Percentiles rank a stretch among this genome's conserved stretches.
These are phyloP conservation scores for Ganoderma multipileum DNA, from an alignment of 1,284 basidiomycete genomes.

Conservation along the genomic window DNA sequence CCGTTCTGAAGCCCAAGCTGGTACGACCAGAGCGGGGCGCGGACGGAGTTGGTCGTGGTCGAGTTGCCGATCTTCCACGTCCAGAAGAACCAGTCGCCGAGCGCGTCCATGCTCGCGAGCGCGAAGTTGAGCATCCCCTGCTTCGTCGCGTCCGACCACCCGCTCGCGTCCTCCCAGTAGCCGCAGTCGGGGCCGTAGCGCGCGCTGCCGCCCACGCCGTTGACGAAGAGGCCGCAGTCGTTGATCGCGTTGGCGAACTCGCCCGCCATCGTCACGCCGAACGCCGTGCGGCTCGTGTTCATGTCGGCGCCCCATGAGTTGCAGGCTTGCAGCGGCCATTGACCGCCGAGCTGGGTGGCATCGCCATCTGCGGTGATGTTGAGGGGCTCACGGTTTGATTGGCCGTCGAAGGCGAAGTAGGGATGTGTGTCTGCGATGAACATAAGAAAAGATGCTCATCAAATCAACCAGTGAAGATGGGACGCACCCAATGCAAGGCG, in stretches of 20 bases:
- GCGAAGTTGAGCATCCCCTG: conserved; percentile 64
- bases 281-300: conserved; percentile 53
- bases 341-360: conserved; percentile 38
- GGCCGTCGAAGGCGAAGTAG: conserved; percentile 49
- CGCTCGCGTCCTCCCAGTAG: conserved; percentile 63
- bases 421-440: conserved; percentile 53
- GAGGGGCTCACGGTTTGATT: conserved; percentile 45
- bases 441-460: neutral
- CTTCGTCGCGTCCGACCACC: conserved; percentile 65
- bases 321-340: conserved; percentile 48
- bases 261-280: conserved; percentile 59
- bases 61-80: conserved; percentile 83
- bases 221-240: conserved; percentile 55
- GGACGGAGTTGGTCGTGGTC: conserved; percentile 59
- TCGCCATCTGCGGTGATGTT: conserved; percentile 37
- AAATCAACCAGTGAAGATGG: neutral
- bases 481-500: conserved; percentile 57
- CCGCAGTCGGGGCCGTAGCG: conserved; percentile 62
- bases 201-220: conserved; percentile 45
- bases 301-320: conserved; percentile 57
- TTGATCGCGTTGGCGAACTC: conserved; percentile 57
- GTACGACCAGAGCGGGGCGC: conserved; percentile 84
- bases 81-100: conserved; percentile 73
- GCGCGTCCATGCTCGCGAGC: conserved; percentile 63
- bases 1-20: conserved; percentile 79